Evolutionary conservation across 345 rosid species (phyloP).

Genomic region (Linum usitatissimum): DNA sequence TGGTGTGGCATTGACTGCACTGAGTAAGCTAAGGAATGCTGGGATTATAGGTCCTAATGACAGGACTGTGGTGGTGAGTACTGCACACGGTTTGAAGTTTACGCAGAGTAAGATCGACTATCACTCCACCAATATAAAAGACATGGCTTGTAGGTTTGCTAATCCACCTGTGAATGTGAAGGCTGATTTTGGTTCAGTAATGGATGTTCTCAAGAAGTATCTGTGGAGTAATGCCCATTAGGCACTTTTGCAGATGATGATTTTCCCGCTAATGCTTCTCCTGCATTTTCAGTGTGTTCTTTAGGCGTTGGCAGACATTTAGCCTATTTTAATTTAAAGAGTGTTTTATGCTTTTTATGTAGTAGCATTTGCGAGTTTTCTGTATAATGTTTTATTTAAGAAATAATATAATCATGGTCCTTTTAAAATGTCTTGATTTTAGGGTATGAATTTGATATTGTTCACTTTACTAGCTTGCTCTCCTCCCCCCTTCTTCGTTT

Average conservation of each 20-base stretch:
- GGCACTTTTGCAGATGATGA: neutral
- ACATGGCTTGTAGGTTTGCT: slow-evolving; percentile 67
- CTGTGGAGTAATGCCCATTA: slow-evolving; percentile 31
- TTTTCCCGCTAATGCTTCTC: neutral
- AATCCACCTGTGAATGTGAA: slow-evolving; percentile 70
- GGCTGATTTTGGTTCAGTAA: slow-evolving; percentile 75
- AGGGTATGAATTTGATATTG: neutral
- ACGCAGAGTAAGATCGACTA: slow-evolving; percentile 76
- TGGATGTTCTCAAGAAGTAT: slow-evolving; percentile 66
- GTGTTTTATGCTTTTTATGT: neutral
- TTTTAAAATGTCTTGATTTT: too few species aligned
- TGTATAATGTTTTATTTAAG: neutral
- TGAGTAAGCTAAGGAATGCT: slow-evolving; percentile 64
- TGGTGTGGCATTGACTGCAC: slow-evolving; percentile 76
- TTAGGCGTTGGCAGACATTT: neutral
- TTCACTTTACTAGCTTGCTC: too few species aligned
- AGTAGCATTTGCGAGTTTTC: neutral
- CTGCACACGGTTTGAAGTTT: slow-evolving; percentile 90
- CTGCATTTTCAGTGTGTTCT: neutral
- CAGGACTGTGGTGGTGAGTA: slow-evolving; percentile 76
- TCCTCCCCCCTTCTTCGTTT: too few species aligned
- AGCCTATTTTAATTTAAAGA: neutral
- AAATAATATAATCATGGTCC: neutral
- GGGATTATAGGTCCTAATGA: slow-evolving; percentile 63
- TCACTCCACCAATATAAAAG: slow-evolving; percentile 61